A percentile compares a stretch with the other conserved stretches of the same genome.
phyloP scores from a whole-genome alignment of 2,329 filamentous ascomycete genomes.

The Talaromyces funiculosus region DNA sequence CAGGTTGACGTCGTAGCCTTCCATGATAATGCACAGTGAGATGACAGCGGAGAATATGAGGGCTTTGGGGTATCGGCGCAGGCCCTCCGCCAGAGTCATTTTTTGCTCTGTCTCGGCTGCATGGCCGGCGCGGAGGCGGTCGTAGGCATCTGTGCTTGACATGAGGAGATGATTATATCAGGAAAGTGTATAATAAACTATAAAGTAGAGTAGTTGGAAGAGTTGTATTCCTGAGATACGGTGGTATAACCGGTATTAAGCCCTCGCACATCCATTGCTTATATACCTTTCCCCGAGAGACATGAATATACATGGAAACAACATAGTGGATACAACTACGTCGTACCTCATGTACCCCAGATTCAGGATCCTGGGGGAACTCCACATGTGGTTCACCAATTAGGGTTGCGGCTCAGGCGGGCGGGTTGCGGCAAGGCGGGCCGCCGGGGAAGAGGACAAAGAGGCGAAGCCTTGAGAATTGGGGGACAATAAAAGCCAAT shows the following conservation, averaged over 20 bases:
- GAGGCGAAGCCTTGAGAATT: neutral
- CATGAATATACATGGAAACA: neutral
- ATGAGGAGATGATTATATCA: neutral
- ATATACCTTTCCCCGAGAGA: neutral
- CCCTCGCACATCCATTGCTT: neutral
- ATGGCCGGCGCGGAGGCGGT: neutral
- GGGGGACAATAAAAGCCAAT: neutral
- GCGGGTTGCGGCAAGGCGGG: neutral
- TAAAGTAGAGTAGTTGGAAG: neutral
- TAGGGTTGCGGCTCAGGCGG: neutral
- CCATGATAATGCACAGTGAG: conserved; percentile 84
- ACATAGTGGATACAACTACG: neutral
- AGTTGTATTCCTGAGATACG: neutral
- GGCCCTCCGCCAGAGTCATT: conserved; percentile 69
- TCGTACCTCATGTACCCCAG: neutral
- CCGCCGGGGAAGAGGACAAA: neutral
- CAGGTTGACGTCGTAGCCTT: conserved; percentile 64
- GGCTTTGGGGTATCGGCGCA: conserved; percentile 80
- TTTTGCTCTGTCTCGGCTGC: conserved; percentile 40
- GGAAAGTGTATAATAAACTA: neutral
- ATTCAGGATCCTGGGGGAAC: neutral
- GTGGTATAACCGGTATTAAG: neutral
- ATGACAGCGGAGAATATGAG: conserved; percentile 78
- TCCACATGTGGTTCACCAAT: neutral
- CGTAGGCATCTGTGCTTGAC: neutral